These are phyloP conservation scores for Psilocybe sp. DNA, from an alignment of 768 basidiomycete genomes.

Conservation along the genomic window DNA sequence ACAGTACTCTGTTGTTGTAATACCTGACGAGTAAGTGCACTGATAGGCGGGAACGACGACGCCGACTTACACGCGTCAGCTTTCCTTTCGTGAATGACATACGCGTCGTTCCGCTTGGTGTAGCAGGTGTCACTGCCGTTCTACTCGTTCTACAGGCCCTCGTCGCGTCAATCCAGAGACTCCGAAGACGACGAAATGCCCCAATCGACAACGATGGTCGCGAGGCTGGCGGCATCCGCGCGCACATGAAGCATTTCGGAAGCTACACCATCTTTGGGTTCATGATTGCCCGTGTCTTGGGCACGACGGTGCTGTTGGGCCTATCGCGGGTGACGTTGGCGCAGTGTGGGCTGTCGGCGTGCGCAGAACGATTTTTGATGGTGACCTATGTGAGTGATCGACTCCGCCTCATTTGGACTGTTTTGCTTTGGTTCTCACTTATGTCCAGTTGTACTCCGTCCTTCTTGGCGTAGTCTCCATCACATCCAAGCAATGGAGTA, in stretches of 20 bases:
- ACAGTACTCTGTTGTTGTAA: too few species aligned
- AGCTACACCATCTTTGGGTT: conserved; percentile 10
- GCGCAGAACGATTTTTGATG: not conserved
- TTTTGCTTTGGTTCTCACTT: not conserved
- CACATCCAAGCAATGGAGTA: conserved; percentile 25
- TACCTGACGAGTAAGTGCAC: too few species aligned
- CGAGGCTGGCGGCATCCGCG: too few species aligned
- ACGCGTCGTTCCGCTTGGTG: too few species aligned
- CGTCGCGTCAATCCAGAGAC: too few species aligned
- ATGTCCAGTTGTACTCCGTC: conserved; percentile 29
- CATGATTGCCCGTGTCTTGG: conserved; percentile 10
- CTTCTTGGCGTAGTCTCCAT: conserved; percentile 37
- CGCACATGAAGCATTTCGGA: not conserved
- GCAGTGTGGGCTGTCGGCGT: not conserved
- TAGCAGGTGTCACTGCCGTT: too few species aligned
- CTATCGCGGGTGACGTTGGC: conserved; percentile 1
- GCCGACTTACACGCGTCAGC: too few species aligned
- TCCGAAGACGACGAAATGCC: too few species aligned
- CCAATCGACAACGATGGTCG: too few species aligned
- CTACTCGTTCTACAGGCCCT: too few species aligned
- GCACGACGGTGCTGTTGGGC: conserved; percentile 3
- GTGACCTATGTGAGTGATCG: not conserved
- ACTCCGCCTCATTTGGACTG: not conserved
- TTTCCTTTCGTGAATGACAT: too few species aligned
- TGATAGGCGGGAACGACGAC: too few species aligned